Base-by-base conservation (phyloP, 169 alveolate species). In the Cryptosporidium ryanae region DNA sequence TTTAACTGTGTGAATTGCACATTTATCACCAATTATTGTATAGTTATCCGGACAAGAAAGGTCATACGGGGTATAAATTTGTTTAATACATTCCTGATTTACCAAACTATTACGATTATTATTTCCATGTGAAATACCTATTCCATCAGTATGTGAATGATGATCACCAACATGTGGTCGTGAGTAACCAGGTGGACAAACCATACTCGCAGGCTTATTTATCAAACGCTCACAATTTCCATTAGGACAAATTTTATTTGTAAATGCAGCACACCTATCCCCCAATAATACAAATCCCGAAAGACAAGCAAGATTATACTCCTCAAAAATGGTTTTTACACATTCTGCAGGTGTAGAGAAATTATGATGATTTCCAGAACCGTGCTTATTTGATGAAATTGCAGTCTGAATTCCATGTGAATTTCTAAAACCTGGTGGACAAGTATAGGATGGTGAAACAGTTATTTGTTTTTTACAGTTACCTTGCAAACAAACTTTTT, bases 141-240 rank as follows among this genome's bases (percentile, higher is more conserved):
- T 15, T 31, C 43, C 38, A 59, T 76, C 59, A 21, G 48, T 12
- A 34, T 76, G 70, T 8, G 49, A 44, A 32, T 76, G 71, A 31
- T 44, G 34, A 7, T 15, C 12, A 18, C n/a, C n/a, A 25, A 63
- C 43, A 12, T 76, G 87, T 23, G 87, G 87, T 59, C 64, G 55
- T 44, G 87, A 44, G 48, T 57, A 76, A 12, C 87, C 87, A 61
- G 87, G 87, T 76, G 87, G 87, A 31, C 87, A 76, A 3, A 76
- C 87, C 71, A 76, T 61, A 57, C 23, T 61, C 1, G 87, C 87
- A 76, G 87, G 87, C 25, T 76, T 55, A 59, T 52, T 76, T 25
- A 76, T 61, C 13, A 76, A 61, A 44, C 87, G 61, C 13, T 76
- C 87, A 46, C 87, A 76, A 31, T 76, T 59, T 12, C 87, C 87